Evolutionary conservation across 225 moss, liverwort and hornwort species (phyloP), one percentile per base, ranked within the genome.

Genomic region (Marchantia polymorpha): DNA sequence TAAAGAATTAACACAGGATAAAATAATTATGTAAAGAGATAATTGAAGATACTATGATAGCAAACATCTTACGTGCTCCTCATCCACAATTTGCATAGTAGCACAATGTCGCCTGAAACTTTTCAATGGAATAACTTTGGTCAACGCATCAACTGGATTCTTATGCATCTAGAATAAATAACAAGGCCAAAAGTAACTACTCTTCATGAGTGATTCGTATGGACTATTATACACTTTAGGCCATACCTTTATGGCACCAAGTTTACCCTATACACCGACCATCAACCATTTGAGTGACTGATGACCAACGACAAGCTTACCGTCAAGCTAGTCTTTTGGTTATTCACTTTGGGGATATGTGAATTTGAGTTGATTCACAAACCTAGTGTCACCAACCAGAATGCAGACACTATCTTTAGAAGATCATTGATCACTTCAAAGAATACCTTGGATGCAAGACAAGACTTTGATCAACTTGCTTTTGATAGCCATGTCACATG

Each of bases 231-330:
- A 55, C 68, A 79, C 29, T 79, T 79, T 52, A 39, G 25, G 9
- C 79, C 50, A 25, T 79, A 79, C 64, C 64, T 79, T 31, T 66
- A 66, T 52, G 69, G 69, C 27, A 17, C 12, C 39, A 67, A 67
- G 39, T 79, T 79, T 19, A 66, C 50, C 13, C 12, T 79, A 10
- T 66, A 67, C 47, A 79, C 22, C 17, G 52, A 79, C 30, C 79
- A 79, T 26, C 68, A 79, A 49, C 68, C 79, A 17, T 26, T 69
- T 1, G 51, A 69, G 52, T 69, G 68, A 69, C 29, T 79, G 16
- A 79, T 79, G 79, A 69, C 69, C 22, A 69, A 79, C 52, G 6
- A 66, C 22, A 79, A 69, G 69, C 55, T 75, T 13, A 58, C 16
- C 53, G 75, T 53, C 53, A 75, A 75, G 75, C 27, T 75, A 75